Conservation (phyloP, 192 early-diverging fungal species). For the Piromyces sp. region DNA sequence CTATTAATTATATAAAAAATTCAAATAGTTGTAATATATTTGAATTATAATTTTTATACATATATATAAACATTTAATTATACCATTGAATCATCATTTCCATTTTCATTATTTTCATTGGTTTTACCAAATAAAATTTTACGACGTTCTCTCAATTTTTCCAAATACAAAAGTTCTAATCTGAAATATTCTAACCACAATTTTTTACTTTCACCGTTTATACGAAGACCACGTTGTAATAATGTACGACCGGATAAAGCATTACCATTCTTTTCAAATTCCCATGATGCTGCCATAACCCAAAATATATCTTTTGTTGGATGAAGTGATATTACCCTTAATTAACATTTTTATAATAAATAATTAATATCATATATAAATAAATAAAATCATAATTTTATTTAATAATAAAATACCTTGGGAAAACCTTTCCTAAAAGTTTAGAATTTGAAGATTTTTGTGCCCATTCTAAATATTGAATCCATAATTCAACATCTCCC, state of each 20-base stretch:
- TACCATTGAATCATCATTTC: too few species aligned
- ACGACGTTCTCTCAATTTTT: constrained; percentile 66
- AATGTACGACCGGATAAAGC: constrained; percentile 9
- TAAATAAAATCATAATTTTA: too few species aligned
- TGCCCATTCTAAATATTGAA: constrained; percentile 79
- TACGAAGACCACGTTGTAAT: constrained; percentile 66
- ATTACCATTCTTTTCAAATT: constrained; percentile 70
- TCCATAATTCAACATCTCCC: constrained; percentile 67
- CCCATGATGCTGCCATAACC: constrained; percentile 78
- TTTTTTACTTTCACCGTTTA: constrained; percentile 48
- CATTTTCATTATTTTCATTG: too few species aligned
- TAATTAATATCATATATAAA: too few species aligned
- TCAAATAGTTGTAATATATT: too few species aligned
- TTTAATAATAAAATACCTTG: constrained; percentile 13
- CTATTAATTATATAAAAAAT: too few species aligned
- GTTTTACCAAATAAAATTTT: constrained; percentile 45
- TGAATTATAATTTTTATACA: too few species aligned
- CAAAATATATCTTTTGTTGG: constrained; percentile 68
- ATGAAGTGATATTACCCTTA: constrained; percentile 67
- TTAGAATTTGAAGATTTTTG: constrained; percentile 28
- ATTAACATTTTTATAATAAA: not conserved
- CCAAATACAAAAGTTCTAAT: constrained; percentile 73
- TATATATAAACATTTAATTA: too few species aligned
- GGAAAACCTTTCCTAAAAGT: constrained; percentile 57
- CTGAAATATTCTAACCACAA: constrained; percentile 91